Evolutionary conservation across 148 eudicot genomes (phyloP).

Genomic region (Tetragonia tetragonoides): DNA sequence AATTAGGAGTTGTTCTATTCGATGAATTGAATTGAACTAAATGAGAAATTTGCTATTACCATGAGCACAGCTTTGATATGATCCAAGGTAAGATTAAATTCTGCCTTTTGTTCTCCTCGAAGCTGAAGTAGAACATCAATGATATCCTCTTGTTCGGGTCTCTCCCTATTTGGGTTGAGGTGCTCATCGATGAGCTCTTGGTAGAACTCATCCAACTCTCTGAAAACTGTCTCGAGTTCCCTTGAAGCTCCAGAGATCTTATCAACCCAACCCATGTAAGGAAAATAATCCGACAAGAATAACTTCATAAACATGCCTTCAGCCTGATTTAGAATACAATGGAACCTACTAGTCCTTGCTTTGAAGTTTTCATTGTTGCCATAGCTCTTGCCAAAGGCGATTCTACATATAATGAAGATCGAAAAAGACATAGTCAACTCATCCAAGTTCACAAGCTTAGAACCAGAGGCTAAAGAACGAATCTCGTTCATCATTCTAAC

Average conservation of each 20-base stretch:
- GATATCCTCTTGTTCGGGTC: conserved; percentile 10
- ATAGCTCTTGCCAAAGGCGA: conserved; percentile 14
- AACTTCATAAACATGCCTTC: not conserved
- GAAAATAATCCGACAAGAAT: conserved; percentile 11
- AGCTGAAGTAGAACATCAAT: conserved; percentile 19
- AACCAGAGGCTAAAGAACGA: not conserved
- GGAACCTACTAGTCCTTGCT: not conserved
- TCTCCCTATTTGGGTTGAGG: not conserved
- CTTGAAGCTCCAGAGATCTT: conserved; percentile 7
- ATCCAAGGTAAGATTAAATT: conserved; percentile 5
- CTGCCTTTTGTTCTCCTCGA: not conserved
- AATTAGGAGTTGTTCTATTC: too few species aligned
- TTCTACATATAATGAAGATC: conserved; percentile 17
- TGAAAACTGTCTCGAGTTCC: conserved; percentile 1
- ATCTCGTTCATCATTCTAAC: conserved; percentile 17
- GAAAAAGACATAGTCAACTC: not conserved
- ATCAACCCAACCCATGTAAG: conserved; percentile 13
- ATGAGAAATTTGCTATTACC: conserved; percentile 2
- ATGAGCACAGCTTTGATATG: conserved; percentile 20
- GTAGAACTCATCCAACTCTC: conserved; percentile 7
- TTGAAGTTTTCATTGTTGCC: not conserved
- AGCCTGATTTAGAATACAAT: not conserved
- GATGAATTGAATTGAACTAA: too few species aligned
- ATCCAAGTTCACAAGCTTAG: conserved; percentile 7
- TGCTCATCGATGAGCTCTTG: not conserved